Conservation (phyloP, 2,329 filamentous ascomycete genomes). For the Dendryphion nanum region DNA sequence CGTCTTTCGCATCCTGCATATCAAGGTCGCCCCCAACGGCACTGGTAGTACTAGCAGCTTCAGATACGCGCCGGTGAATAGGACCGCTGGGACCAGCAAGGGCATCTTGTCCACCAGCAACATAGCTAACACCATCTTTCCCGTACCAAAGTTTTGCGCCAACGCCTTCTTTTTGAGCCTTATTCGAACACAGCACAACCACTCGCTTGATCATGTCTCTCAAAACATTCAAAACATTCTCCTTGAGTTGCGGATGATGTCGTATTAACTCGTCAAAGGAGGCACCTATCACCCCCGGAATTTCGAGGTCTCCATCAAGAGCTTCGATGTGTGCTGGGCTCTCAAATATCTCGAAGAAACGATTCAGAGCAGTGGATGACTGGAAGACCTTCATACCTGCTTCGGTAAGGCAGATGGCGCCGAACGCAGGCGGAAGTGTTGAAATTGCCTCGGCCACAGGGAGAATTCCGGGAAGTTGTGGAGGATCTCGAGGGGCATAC, state of each 20-base stretch:
- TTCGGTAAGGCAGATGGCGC: slow-evolving; percentile 89
- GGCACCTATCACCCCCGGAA: slow-evolving; percentile 72
- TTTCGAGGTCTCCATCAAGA: slow-evolving; percentile 71
- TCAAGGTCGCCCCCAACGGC: slow-evolving; percentile 55
- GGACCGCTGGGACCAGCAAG: slow-evolving; percentile 44
- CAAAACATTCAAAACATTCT: slow-evolving; percentile 78
- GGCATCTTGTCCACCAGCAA: slow-evolving; percentile 56
- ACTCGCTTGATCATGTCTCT: slow-evolving; percentile 86
- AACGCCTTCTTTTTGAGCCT: slow-evolving; percentile 67
- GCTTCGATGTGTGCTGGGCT: slow-evolving; percentile 84
- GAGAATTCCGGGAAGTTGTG: slow-evolving; percentile 69
- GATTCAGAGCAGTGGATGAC: slow-evolving; percentile 75
- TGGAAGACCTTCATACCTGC: slow-evolving; percentile 85
- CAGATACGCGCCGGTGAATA: slow-evolving; percentile 7
- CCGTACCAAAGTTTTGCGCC: slow-evolving; percentile 76
- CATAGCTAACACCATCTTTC: slow-evolving; percentile 57
- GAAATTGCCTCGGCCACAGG: slow-evolving; percentile 86
- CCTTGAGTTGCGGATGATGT: slow-evolving; percentile 83
- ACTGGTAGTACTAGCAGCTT: slow-evolving; percentile 9
- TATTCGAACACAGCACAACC: slow-evolving; percentile 67
- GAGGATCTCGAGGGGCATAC: slow-evolving; percentile 14
- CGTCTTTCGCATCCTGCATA: slow-evolving; percentile 56
- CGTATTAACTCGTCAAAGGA: slow-evolving; percentile 93
- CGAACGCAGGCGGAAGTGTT: slow-evolving; percentile 82
- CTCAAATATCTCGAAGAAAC: slow-evolving; percentile 95